Evolutionary conservation across 192 early-diverging fungal species (phyloP), one percentile per base, ranked within the genome.

Genomic region (Helicostylum pulchrum): DNA sequence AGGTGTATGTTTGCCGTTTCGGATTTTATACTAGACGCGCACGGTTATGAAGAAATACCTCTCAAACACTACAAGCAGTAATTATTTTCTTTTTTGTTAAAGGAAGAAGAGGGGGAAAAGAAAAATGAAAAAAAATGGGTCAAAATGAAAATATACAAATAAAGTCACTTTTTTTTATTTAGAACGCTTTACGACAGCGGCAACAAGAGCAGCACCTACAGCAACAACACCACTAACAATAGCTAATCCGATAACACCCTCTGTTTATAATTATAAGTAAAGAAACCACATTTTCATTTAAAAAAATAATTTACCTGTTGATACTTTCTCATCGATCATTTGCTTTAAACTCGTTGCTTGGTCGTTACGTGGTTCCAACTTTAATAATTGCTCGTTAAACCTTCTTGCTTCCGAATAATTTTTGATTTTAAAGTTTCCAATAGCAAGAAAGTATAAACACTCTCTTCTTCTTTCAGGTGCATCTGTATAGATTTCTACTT

Each of bases 381-480:
- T 78, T 62, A 98, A 68, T n/a, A 98, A 80, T 50, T 83, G 81
- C 39, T 92, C 85, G 68, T 90, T 92, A 72, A 83, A 90, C n/a
- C 87, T 82, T 42, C 88, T 78, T 1, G 94, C 92, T 64, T 89
- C 87, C 43, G 74, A 76, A 69, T 92, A 98, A 65, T 92, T 87
- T n/a, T 89, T 88, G 61, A 95, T 80, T 73, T 93, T 94, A 82
- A 87, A 96, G 71, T 94, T 83, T 7, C 93, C 96, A 15, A 99
- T 73, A 3, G 92, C 91, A 52, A 99, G 68, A 66, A 96, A 99
- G 74, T 95, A 99, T 31, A 96, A 79, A 67, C 96, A 99, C 76
- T 99, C 96, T 44, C 96, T 83, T 63, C 88, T 83, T 61, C 96
- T 84, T 61, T 89, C 85, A 2, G 89, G 88, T 19, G 88, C 77